Evolutionary conservation across 2,329 filamentous ascomycete genomes (phyloP).

Genomic region (Aspergillus brasiliensis): DNA sequence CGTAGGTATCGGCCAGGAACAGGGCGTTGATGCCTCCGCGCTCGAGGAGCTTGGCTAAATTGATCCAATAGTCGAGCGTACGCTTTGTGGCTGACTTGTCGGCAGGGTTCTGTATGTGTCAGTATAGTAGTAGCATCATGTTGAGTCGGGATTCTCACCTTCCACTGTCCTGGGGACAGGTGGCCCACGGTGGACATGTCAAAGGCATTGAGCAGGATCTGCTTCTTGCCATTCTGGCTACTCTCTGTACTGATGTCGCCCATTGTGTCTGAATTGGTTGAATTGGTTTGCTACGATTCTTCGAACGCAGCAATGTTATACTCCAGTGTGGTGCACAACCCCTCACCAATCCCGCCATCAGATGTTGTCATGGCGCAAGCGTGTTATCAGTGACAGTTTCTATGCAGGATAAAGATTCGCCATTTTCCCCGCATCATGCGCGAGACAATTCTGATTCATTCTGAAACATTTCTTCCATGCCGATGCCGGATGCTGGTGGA

Average conservation of each 20-base stretch:
- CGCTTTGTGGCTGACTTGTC: conserved; percentile 65
- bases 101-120: conserved; percentile 54
- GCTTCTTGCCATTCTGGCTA: conserved; percentile 44
- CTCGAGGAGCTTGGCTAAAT: conserved; percentile 64
- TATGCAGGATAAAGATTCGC: conserved; percentile 20
- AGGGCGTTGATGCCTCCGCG: conserved; percentile 64
- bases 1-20: conserved; percentile 68
- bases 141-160: conserved; percentile 42
- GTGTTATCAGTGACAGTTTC: background rate
- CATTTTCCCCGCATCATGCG: conserved; percentile 22
- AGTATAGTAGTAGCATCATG: background rate
- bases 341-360: conserved; percentile 20
- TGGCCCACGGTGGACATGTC: conserved; percentile 68
- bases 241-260: conserved; percentile 13
- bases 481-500: too few relatives aligned
- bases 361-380: conserved; percentile 15
- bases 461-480: too few relatives aligned
- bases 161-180: conserved; percentile 68
- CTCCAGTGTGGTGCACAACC: background rate
- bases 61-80: conserved; percentile 63
- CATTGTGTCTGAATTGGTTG: conserved; percentile 17
- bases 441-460: too few relatives aligned
- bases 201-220: conserved; percentile 66
- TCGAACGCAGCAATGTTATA: background rate
- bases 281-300: background rate